These are phyloP conservation scores for Sugiyamaella mastotermitis DNA, from an alignment of 805 yeast species.

Conservation along the genomic window DNA sequence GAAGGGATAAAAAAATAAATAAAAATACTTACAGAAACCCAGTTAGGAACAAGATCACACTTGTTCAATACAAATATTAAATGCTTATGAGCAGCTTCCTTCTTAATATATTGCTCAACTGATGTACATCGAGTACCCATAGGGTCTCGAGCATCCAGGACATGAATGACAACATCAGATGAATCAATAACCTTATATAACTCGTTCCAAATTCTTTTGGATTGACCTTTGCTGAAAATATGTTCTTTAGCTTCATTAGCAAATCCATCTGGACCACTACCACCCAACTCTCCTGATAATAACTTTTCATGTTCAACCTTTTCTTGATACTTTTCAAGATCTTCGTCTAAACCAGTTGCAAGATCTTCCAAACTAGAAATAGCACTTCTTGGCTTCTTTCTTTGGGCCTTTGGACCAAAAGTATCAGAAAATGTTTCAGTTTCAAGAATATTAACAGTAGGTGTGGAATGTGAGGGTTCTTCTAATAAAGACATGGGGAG, in stretches of 20 bases:
- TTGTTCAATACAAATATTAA: constrained; percentile 89
- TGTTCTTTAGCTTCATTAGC: constrained; percentile 91
- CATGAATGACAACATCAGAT: constrained; percentile 94
- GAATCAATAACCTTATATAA: constrained; percentile 95
- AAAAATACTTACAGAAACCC: constrained; percentile 91
- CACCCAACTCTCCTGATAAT: constrained; percentile 34
- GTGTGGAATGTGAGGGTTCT: constrained; percentile 56
- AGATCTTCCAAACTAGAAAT: constrained; percentile 76
- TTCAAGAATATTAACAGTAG: constrained; percentile 74
- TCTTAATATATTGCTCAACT: constrained; percentile 86
- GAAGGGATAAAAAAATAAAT: constrained; percentile 12
- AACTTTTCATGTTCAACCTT: constrained; percentile 49
- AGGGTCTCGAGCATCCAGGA: constrained; percentile 96
- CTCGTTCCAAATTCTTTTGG: constrained; percentile 98
- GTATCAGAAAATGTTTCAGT: constrained; percentile 78
- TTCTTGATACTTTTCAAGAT: constrained; percentile 58
- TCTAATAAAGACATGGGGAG: constrained; percentile 92
- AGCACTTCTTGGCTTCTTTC: constrained; percentile 82
- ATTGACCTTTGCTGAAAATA: constrained; percentile 93
- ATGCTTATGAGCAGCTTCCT: constrained; percentile 96
- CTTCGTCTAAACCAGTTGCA: constrained; percentile 51
- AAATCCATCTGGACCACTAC: constrained; percentile 62
- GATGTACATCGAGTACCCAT: constrained; percentile 90
- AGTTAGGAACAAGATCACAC: constrained; percentile 97
- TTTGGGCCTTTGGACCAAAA: constrained; percentile 92